Conservation (phyloP, 225 moss, liverwort and hornwort species). For the Lunularia cruciata region DNA sequence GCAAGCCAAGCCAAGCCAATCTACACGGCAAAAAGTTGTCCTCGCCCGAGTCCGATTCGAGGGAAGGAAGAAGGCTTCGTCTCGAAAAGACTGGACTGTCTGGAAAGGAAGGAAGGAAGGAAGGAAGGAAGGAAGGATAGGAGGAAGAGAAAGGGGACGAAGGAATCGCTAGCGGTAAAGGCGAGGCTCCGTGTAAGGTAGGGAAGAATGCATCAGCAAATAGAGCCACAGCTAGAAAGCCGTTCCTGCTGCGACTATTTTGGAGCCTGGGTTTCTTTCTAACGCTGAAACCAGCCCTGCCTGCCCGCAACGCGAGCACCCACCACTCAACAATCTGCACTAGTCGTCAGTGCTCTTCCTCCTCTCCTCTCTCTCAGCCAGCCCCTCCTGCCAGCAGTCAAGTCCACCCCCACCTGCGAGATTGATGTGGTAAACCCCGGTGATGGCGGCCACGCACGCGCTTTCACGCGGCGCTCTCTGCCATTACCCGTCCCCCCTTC, state of each 20-base stretch:
- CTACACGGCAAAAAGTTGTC: background rate
- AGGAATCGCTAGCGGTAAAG: background rate
- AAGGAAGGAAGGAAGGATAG: background rate
- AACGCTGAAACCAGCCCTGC: background rate
- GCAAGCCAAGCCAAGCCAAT: background rate
- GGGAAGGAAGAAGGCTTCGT: background rate
- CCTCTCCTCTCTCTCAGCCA: background rate
- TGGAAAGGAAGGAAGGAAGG: background rate
- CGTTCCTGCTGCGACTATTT: slow-evolving; percentile 12
- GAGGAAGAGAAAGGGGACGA: background rate
- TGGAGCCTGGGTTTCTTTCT: slow-evolving; percentile 8
- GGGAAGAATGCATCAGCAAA: background rate
- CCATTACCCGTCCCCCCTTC: background rate
- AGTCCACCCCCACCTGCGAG: slow-evolving; percentile 3
- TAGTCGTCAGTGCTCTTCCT: background rate
- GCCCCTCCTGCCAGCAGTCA: background rate
- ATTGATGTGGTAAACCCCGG: slow-evolving; percentile 18
- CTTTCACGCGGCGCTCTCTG: slow-evolving; percentile 13
- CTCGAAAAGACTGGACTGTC: too few relatives aligned
- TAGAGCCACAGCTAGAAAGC: slow-evolving; percentile 19
- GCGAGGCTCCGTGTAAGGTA: background rate
- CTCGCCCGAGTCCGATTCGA: slow-evolving; percentile 4
- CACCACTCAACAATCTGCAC: background rate
- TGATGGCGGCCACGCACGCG: slow-evolving; percentile 24
- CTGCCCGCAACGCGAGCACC: slow-evolving; percentile 5